Base-by-base conservation (phyloP, 208 protist species). In the Naegleria fowleri region DNA sequence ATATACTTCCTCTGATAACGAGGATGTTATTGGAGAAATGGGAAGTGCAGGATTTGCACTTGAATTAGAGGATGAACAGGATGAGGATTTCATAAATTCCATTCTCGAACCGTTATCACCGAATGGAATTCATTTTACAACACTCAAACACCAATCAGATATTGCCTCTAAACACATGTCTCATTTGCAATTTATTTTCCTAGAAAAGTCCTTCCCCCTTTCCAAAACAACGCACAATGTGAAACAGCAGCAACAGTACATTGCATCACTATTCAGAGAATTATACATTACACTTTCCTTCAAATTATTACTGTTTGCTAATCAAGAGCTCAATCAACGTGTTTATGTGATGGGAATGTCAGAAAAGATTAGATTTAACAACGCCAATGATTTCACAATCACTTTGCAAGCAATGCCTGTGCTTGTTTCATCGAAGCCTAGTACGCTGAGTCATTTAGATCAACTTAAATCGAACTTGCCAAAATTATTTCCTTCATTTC, bases 61-160 rank as follows among this genome's bases (percentile, higher is more conserved):
- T 33, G 88, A 90, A 38, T 38, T 90, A 9, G 88, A 67, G n/a
- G 88, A 90, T 76, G 88, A 76, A 29, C 52, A 36, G 2, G 88
- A 90, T 58, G 41, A 90, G 36, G 88, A 90, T 39, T 59, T 51
- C 22, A 90, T 90, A 25, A 36, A 29, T 9, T 15, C 88, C 5
- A 43, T 90, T 33, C 5, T 90, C 6, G 88, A 90, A 51, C 41
- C 41, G 15, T 0, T 86, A 15, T n/a, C 38, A 36, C 88, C 88
- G 13, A 7, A 13, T 29, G 52, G 51, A n/a, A 58, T 90, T 15
- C 38, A n/a, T 33, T 33, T 58, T 9, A 40, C 25, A 40, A 79
- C 29, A 22, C 38, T 79, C 22, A 83, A 40, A 84, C 33, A 84
- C 33, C 11, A 38, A 38, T 41, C 38, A 84, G 76, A 84, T 38